Conservation (phyloP, 257 asterid genomes). For the Solanum stenotomum region DNA sequence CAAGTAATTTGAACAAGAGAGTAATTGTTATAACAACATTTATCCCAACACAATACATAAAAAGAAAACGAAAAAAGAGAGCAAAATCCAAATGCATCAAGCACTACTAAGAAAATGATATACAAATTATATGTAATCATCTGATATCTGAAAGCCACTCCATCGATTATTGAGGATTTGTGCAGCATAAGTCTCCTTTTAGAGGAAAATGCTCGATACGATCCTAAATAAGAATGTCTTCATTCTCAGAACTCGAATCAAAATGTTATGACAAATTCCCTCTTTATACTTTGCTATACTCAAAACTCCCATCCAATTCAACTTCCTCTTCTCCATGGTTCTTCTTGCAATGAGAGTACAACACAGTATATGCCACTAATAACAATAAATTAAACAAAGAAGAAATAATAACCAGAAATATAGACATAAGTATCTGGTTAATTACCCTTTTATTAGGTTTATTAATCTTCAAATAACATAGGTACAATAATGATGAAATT, state of each 20-base stretch:
- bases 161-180: not conserved
- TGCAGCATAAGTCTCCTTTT: not conserved
- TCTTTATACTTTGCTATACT: slow-evolving; percentile 9
- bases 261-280: not conserved
- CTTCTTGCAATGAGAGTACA: slow-evolving; percentile 45
- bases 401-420: slow-evolving; percentile 1
- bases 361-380: slow-evolving; percentile 26
- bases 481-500: not conserved
- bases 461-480: not conserved
- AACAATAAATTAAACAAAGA: slow-evolving; percentile 16
- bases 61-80: not conserved
- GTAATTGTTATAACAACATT: not conserved
- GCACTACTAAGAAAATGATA: not conserved
- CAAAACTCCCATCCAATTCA: slow-evolving; percentile 9
- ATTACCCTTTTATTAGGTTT: not conserved
- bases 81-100: not conserved
- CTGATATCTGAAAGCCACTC: not conserved
- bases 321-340: slow-evolving; percentile 30
- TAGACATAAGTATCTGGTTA: not conserved
- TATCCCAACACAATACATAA: not conserved
- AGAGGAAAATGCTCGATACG: not conserved
- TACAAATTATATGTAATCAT: not conserved
- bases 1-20: not conserved
- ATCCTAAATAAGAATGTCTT: fast-evolving
- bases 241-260: not conserved